Percentiles rank a stretch among this genome's conserved stretches.
phyloP scores from a whole-genome alignment of 179 eudicot species.

The Carnegiea gigantea region DNA sequence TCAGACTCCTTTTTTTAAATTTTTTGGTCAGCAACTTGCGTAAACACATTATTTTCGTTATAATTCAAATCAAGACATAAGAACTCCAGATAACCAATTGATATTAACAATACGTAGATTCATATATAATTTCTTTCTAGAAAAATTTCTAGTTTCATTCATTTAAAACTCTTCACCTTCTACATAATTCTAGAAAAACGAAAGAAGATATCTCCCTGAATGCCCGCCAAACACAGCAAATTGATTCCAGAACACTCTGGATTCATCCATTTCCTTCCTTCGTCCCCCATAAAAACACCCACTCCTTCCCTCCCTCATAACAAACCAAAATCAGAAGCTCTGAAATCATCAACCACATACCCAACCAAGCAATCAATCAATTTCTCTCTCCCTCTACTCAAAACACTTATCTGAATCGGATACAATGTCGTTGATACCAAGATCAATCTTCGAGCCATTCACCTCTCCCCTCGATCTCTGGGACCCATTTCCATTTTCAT shows the following conservation, averaged over 20 bases:
- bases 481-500: constrained; percentile 34
- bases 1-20: too few species aligned
- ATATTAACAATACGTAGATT: too few species aligned
- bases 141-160: too few species aligned
- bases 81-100: too few species aligned
- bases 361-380: neutral
- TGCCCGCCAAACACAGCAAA: neutral
- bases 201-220: neutral
- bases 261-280: neutral
- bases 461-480: constrained; percentile 30
- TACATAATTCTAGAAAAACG: neutral
- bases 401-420: neutral
- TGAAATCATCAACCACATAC: neutral
- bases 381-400: neutral
- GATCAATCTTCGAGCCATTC: constrained; percentile 32
- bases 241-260: neutral
- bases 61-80: too few species aligned
- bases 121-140: too few species aligned
- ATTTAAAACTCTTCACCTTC: neutral
- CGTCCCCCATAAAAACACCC: neutral
- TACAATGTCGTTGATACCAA: constrained; percentile 39
- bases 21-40: too few species aligned
- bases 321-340: neutral
- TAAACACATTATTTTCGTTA: too few species aligned
- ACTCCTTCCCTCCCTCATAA: too few species aligned